Evolutionary conservation across 352 stramenopile species (phyloP), one percentile per base, ranked within the genome.

Genomic region (Phytophthora chlamydospora): DNA sequence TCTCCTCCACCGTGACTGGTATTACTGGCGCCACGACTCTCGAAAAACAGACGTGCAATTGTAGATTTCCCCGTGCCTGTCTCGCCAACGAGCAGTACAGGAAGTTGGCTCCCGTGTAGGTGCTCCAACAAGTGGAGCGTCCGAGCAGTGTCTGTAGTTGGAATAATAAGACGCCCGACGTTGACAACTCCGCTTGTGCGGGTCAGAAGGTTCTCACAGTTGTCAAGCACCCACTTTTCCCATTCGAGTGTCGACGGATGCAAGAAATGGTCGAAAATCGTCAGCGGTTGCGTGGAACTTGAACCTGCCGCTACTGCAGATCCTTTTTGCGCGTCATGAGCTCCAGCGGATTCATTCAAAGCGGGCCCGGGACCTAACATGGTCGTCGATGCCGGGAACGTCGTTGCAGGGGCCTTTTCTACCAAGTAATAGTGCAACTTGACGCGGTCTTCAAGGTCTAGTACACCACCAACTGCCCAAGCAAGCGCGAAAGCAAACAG

Each of bases 191-290:
- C 55, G 13, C 21, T 71, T n/a, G 61, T 14, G 13, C 45, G 56
- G 14, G 66, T 17, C 11, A 75, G 29, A 27, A 75, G 55, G 17
- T 75, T 75, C 5, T 75, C 66, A 52, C 50, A 65, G 12, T 49
- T 38, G 17, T 90, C 82, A 6, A 85, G 63, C 32, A 62, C 58
- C 90, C 91, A 98, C 31, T 80, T 81, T 56, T 97, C 89, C 91
- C 91, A 98, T 40, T 97, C 89, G 19, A 97, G 84, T 11, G 89
- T 96, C 47, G 90, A 90, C 6, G 78, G 62, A 61, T 97, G 92
- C 13, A 98, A 75, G 27, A 88, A 92, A 59, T 93, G 96, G 40
- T 98, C 94, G 49, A 97, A 98, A 33, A 98, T 85, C 16, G 90
- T 97, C 46, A 52, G 32, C 33, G 27, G 11, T 6, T 62, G 40